A percentile compares a stretch with the other conserved stretches of the same genome.
These are phyloP conservation scores for Pachysandra terminalis DNA, from an alignment of 164 flowering plant genomes.

Conservation along the genomic window DNA sequence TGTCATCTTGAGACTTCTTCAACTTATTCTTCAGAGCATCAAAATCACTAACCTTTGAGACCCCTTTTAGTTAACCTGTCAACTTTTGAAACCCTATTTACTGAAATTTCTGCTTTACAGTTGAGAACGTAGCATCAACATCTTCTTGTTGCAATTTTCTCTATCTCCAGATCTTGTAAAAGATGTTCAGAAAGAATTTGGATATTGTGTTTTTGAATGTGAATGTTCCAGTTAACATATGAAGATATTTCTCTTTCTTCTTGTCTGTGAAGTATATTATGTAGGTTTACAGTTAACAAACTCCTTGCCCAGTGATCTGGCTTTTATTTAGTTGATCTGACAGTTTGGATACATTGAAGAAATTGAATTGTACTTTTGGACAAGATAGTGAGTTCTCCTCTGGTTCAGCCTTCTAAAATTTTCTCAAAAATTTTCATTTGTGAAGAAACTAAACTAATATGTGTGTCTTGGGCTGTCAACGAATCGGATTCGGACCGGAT, in stretches of 20 bases:
- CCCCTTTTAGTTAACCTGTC: background rate
- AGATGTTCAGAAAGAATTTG: background rate
- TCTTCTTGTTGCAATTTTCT: background rate
- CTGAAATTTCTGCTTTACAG: constrained; percentile 6
- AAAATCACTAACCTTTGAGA: constrained; percentile 4
- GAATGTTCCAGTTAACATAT: background rate
- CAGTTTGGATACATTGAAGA: background rate
- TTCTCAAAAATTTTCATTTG: background rate
- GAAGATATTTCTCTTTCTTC: background rate
- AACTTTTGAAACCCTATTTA: background rate
- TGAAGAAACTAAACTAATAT: background rate
- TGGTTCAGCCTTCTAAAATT: background rate
- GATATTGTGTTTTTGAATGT: background rate
- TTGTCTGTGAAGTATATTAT: no score
- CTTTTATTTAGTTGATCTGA: background rate
- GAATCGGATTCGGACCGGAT: no score
- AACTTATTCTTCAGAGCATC: background rate
- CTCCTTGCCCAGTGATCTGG: background rate
- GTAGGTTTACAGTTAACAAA: background rate
- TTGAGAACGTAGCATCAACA: background rate
- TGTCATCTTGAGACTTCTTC: background rate
- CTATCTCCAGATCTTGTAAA: background rate
- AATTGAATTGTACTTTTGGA: background rate
- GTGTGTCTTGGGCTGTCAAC: no score
- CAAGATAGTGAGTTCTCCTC: background rate